A percentile compares a stretch with the other conserved stretches of the same genome.
Conservation (phyloP, 345 rosid species). For the Streptanthus diversifolius region DNA sequence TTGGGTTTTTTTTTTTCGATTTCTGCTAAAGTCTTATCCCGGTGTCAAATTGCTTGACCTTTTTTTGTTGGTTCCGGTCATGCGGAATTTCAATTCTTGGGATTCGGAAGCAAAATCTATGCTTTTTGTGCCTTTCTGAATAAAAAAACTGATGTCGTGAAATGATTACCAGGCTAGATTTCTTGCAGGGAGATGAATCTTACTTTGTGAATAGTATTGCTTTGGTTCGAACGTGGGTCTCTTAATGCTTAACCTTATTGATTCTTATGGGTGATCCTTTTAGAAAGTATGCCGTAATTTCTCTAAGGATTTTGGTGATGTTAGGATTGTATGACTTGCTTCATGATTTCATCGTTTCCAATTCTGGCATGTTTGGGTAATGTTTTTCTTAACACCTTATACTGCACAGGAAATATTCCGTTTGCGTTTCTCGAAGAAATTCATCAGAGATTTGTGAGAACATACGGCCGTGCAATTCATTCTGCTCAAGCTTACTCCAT, state of each 20-base stretch:
- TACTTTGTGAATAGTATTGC: neutral
- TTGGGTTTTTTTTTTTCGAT: neutral
- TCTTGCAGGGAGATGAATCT: neutral
- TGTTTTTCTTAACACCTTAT: too few species aligned
- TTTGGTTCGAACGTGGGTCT: neutral
- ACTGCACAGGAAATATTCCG: conserved; percentile 67
- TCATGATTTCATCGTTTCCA: neutral
- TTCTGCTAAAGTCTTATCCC: neutral
- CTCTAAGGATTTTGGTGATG: neutral
- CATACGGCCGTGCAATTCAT: conserved; percentile 54
- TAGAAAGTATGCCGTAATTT: neutral
- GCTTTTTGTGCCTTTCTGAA: neutral
- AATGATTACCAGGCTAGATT: neutral
- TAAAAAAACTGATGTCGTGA: neutral
- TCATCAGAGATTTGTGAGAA: conserved; percentile 86
- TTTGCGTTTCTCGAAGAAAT: conserved; percentile 91
- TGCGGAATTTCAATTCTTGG: neutral
- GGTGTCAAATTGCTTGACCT: neutral
- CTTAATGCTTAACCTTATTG: neutral
- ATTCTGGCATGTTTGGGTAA: too few species aligned
- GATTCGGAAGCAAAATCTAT: neutral
- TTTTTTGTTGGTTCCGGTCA: neutral
- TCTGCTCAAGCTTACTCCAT: conserved; percentile 86
- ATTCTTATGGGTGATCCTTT: neutral
- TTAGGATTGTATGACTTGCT: neutral